phyloP scores from a whole-genome alignment of 1,284 basidiomycete species.

The Serendipita sp. region DNA sequence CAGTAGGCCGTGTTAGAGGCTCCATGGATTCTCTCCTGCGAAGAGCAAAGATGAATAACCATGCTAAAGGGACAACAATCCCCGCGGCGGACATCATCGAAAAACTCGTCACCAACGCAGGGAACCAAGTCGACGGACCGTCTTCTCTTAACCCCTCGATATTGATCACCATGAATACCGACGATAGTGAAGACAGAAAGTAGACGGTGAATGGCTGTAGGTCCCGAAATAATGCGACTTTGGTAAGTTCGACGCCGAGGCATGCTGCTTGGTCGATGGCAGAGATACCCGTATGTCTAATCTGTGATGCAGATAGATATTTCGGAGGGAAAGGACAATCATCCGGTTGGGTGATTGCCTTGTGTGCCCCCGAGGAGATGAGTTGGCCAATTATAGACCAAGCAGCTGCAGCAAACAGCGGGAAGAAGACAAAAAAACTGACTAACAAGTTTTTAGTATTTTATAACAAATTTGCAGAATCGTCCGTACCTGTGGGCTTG shows the following conservation, averaged over 20 bases:
- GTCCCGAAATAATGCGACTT: background rate
- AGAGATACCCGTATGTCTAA: background rate
- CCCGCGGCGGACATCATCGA: background rate
- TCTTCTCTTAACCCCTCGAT: background rate
- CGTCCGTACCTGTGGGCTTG: background rate
- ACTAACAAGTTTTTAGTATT: background rate
- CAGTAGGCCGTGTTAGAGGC: background rate
- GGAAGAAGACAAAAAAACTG: background rate
- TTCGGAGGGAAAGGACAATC: conserved; percentile 4
- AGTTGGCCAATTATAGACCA: background rate
- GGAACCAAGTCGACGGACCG: background rate
- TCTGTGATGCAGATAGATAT: background rate
- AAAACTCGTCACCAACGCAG: background rate
- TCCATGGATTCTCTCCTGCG: background rate
- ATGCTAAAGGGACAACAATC: background rate
- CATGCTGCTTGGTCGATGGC: background rate
- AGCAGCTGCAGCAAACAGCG: background rate
- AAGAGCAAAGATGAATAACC: background rate
- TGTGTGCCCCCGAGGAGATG: background rate
- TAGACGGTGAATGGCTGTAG: background rate
- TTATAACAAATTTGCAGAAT: background rate
- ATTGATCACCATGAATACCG: background rate
- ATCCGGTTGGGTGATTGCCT: background rate
- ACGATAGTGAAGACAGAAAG: background rate
- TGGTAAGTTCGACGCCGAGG: background rate